Evolutionary conservation across 1,284 basidiomycete genomes (phyloP).

Genomic region (Coriolopsis trogii): DNA sequence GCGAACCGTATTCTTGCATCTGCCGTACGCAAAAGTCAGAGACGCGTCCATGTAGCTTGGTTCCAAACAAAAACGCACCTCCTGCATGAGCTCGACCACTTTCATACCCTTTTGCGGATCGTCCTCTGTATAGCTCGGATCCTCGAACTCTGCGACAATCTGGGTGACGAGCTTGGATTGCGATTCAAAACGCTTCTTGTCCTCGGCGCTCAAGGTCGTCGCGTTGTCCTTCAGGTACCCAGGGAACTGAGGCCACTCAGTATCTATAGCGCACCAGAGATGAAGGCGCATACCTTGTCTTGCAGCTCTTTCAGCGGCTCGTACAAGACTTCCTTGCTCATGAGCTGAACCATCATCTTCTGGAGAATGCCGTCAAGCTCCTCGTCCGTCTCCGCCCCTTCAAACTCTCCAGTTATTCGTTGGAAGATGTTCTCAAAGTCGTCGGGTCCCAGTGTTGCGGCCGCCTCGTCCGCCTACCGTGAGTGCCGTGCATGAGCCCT

Average conservation of each 20-base stretch:
- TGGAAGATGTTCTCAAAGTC: slow-evolving; percentile 23
- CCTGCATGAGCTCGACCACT: slow-evolving; percentile 75
- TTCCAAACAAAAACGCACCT: slow-evolving; percentile 49
- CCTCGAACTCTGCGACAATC: slow-evolving; percentile 79
- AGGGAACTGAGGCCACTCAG: slow-evolving; percentile 66
- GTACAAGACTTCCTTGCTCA: slow-evolving; percentile 93
- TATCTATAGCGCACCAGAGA: not conserved
- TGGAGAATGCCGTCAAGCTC: slow-evolving; percentile 82
- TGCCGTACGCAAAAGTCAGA: slow-evolving; percentile 33
- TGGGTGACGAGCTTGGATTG: slow-evolving; percentile 69
- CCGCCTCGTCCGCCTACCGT: slow-evolving; percentile 37
- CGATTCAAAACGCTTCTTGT: slow-evolving; percentile 69
- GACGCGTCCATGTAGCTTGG: not conserved
- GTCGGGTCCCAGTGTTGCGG: slow-evolving; percentile 31
- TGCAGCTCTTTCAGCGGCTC: slow-evolving; percentile 91
- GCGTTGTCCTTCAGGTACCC: slow-evolving; percentile 67
- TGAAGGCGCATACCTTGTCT: slow-evolving; percentile 72
- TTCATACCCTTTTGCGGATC: slow-evolving; percentile 54
- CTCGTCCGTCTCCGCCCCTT: slow-evolving; percentile 52
- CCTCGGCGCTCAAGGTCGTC: slow-evolving; percentile 54
- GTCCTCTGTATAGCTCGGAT: slow-evolving; percentile 65
- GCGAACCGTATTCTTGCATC: slow-evolving; percentile 88
- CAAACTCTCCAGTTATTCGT: slow-evolving; percentile 9
- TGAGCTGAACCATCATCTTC: slow-evolving; percentile 90
- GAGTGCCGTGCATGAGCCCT: too few species aligned